These are phyloP conservation scores for Perilla frutescens DNA, from an alignment of 257 asterid species.

Conservation along the genomic window DNA sequence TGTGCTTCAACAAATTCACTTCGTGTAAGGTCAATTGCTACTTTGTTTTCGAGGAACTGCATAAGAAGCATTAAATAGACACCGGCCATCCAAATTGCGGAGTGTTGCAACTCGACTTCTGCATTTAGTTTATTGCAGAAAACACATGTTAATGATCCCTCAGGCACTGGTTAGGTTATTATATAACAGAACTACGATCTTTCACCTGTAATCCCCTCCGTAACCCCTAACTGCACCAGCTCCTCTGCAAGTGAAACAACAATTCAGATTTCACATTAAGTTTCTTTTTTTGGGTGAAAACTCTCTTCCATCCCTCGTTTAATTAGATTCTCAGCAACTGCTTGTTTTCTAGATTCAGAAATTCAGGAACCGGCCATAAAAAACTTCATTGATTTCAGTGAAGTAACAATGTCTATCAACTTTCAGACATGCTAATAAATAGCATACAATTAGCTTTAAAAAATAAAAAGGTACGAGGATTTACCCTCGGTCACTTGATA, in stretches of 20 bases:
- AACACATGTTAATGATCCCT: constrained; percentile 41
- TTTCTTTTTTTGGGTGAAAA: constrained; percentile 23
- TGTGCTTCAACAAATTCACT: constrained; percentile 93
- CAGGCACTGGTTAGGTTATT: constrained; percentile 23
- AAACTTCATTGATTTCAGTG: neutral
- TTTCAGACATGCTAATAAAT: constrained; percentile 15
- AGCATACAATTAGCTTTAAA: constrained; percentile 17
- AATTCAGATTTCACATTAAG: constrained; percentile 32
- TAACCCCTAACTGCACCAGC: constrained; percentile 76
- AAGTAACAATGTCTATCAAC: neutral
- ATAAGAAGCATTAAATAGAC: constrained; percentile 83
- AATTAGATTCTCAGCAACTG: constrained; percentile 2
- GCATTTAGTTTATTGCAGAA: constrained; percentile 43
- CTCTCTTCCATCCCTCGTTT: constrained; percentile 14
- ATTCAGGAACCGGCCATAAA: constrained; percentile 10
- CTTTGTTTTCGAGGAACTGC: constrained; percentile 97
- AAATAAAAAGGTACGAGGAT: neutral
- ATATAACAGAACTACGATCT: constrained; percentile 18
- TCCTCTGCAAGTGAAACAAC: constrained; percentile 70
- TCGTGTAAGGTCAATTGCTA: constrained; percentile 86
- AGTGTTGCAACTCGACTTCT: constrained; percentile 91
- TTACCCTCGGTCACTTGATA: neutral
- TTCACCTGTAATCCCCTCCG: constrained; percentile 73
- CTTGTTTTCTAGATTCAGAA: constrained; percentile 17
- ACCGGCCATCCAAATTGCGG: constrained; percentile 98